These are phyloP conservation scores for Sclerotinia nivalis DNA, from an alignment of 2,329 filamentous ascomycete genomes.

Conservation along the genomic window DNA sequence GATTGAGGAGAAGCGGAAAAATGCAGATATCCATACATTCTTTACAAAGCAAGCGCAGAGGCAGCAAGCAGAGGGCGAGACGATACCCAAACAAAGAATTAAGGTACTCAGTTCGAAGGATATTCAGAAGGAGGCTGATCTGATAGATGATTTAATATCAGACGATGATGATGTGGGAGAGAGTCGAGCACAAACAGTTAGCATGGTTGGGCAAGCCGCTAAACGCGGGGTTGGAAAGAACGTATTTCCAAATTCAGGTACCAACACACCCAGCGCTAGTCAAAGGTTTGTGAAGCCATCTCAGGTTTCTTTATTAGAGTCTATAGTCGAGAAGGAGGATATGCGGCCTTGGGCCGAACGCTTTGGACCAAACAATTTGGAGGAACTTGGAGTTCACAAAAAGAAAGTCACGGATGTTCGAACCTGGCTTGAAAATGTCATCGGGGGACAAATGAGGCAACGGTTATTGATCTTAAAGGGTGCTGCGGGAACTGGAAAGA, in stretches of 20 bases:
- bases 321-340: constrained; percentile 49
- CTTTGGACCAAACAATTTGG: constrained; percentile 72
- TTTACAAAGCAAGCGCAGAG: constrained; percentile 63
- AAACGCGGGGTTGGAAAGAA: constrained; percentile 51
- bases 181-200: constrained; percentile 50
- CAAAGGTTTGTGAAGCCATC: constrained; percentile 55
- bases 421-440: constrained; percentile 76
- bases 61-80: constrained; percentile 34
- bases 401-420: constrained; percentile 87
- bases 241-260: constrained; percentile 34
- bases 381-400: constrained; percentile 92
- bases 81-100: constrained; percentile 37
- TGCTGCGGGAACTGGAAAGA: constrained; percentile 89
- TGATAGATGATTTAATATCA: constrained; percentile 49
- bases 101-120: constrained; percentile 45
- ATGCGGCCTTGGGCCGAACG: constrained; percentile 82
- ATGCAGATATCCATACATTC: constrained; percentile 57
- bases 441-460: constrained; percentile 64
- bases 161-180: constrained; percentile 60
- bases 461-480: constrained; percentile 84
- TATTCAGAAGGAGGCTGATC: constrained; percentile 54
- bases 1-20: constrained; percentile 53
- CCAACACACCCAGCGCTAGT: constrained; percentile 43
- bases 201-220: constrained; percentile 57
- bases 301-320: constrained; percentile 27